Evolutionary conservation across 2,329 filamentous ascomycete species (phyloP), one percentile per base, ranked within the genome.

Genomic region (Fusarium sp.): DNA sequence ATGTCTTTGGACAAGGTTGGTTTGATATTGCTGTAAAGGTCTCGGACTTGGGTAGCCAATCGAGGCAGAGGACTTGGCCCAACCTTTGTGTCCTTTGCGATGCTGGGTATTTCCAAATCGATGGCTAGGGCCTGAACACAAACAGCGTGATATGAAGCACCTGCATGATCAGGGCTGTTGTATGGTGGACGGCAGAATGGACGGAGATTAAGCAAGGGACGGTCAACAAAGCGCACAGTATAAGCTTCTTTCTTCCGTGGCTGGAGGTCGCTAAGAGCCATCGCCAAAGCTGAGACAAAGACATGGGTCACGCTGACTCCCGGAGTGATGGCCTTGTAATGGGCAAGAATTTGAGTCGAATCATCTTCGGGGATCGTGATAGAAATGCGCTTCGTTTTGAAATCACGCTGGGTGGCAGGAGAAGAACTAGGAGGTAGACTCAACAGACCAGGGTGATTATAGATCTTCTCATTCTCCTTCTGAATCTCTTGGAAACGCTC

Each of bases 341-440:
- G 1, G 0, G 11, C 5, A 3, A 48, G 25, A 2, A 57, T 20
- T 9, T 47, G 21, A 0, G 2, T 39, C 4, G 35, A 58, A 0
- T 5, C 3, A 8, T 4, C 3, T 3, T 17, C 14, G 1, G 35
- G 11, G 7, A 35, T 7, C 1, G 40, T 33, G 1, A 58, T 1
- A 3, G 33, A 35, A 6, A 45, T 17, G 8, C 56, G 56, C 15
- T 57, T 39, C 1, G 37, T 15, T 11, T 15, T 21, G 1, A 37
- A 46, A 1, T 18, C n/a, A 3, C 13, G 3, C 11, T 18, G 2
- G 1, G 0, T 20, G 0, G 8, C 5, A 2, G 8, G 10, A 0
- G 4, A 43, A n/a, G 20, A 29, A 8, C 33, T 58, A 6, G 41
- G n/a, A 1, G 55, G 41, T 3, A 58, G 17, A 14, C 41, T 5